Conservation (phyloP, 495 filamentous ascomycete genomes). For the Neurospora tetrasperma region DNA sequence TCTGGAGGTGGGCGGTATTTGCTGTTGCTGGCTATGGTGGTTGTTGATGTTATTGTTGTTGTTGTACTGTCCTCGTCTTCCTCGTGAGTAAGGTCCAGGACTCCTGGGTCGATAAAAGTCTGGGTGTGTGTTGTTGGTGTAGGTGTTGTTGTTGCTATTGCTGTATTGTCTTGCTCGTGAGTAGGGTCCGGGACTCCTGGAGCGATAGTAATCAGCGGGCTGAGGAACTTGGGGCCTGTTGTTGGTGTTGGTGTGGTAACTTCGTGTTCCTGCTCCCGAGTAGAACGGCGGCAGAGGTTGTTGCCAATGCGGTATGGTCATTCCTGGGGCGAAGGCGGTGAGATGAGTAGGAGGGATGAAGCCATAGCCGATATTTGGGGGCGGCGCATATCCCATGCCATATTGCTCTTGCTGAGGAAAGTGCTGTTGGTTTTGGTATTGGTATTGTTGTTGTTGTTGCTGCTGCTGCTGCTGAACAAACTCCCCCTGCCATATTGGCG, state of each 20-base stretch:
- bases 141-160: background rate
- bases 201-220: background rate
- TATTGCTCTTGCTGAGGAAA: background rate
- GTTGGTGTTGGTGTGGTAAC: background rate
- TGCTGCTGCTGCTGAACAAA: background rate
- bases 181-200: background rate
- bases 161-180: background rate
- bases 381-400: background rate
- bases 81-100: background rate
- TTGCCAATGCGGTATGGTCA: background rate
- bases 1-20: background rate
- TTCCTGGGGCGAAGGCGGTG: background rate
- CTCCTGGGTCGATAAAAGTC: background rate
- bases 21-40: background rate
- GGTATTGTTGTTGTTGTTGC: background rate
- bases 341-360: background rate
- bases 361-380: background rate
- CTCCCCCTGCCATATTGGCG: background rate
- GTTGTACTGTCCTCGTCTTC: background rate
- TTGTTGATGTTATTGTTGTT: background rate
- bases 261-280: background rate
- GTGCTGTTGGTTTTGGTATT: slow-evolving; percentile 2
- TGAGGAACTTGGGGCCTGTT: background rate
- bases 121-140: background rate
- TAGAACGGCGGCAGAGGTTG: background rate